Evolutionary conservation across 495 filamentous ascomycete species (phyloP).

Genomic region (Aspergillus indologenus): DNA sequence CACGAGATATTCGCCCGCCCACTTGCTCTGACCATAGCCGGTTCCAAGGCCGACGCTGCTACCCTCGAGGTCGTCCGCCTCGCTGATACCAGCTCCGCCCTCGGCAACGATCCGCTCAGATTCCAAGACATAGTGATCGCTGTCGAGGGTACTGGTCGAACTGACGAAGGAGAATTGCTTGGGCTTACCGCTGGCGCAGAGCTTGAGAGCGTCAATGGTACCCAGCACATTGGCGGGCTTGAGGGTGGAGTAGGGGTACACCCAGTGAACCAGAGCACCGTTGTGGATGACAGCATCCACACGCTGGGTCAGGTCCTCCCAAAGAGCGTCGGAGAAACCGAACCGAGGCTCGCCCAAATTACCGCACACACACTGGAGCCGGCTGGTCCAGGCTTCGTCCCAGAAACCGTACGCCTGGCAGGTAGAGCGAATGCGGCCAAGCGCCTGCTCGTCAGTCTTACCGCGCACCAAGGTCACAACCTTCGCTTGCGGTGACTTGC

Average conservation of each 20-base stretch:
- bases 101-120: constrained; percentile 56
- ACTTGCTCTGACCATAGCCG: constrained; percentile 92
- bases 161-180: constrained; percentile 83
- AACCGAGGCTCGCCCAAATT: constrained; percentile 69
- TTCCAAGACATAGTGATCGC: constrained; percentile 70
- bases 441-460: constrained; percentile 49
- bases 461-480: constrained; percentile 79
- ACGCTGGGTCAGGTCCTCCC: constrained; percentile 59
- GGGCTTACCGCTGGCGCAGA: constrained; percentile 72
- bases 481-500: constrained; percentile 53
- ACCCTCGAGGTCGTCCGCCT: constrained; percentile 65
- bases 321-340: constrained; percentile 60
- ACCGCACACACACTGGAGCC: constrained; percentile 66
- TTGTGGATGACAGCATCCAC: constrained; percentile 88
- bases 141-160: constrained; percentile 83
- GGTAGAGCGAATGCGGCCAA: constrained; percentile 46
- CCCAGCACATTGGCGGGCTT: constrained; percentile 75
- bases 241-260: constrained; percentile 74
- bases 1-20: constrained; percentile 77
- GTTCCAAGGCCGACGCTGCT: constrained; percentile 65
- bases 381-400: constrained; percentile 62
- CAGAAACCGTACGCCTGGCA: constrained; percentile 71
- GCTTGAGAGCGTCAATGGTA: constrained; percentile 71
- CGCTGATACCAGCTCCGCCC: constrained; percentile 54
- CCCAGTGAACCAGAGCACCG: constrained; percentile 86